Base-by-base conservation (phyloP, 2,329 filamentous ascomycete genomes). In the Dactylellina haptotyla region DNA sequence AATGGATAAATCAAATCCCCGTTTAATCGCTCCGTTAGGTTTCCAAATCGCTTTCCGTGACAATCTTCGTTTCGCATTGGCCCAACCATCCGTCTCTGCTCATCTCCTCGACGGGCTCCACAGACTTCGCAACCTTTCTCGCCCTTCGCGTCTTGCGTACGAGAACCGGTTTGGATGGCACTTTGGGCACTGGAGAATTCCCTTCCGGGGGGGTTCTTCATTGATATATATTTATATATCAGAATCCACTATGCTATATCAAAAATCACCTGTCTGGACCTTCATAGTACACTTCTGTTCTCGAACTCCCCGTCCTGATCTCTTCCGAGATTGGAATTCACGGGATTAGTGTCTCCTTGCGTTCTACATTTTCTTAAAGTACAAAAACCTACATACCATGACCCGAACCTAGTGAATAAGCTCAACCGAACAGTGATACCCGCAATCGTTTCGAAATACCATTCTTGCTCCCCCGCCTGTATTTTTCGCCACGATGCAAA, bases 251-350 rank as follows among this genome's bases (percentile, higher is more conserved):
- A 73, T 70, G 75, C 75, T 14, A 76, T 58, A 76, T 59, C 56
- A 70, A 76, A 43, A 53, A n/a, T 50, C 50, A 39, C 53, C 34
- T 63, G 58, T 45, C 39, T 8, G 71, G 65, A 76, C 75, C 75
- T 75, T 76, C 75, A 76, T 76, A 76, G 75, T 76, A 67, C 75
- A 72, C 71, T 69, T 75, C 34, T 70, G 50, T 62, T 62, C 25
- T 64, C 12, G 34, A 45, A 46, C 63, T 28, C 57, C n/a, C 54
- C 25, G 39, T 16, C 14, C 48, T 54, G 12, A 39, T 28, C 34
- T 64, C 20, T 46, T 51, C 39, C 23, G n/a, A 34, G 53, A 51
- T 30, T 30, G 20, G 28, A n/a, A 18, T 39, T 30, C 34, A 75
- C 62, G 73, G 57, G 71, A 65, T 75, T 57, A 64, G 72, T 76